Evolutionary conservation across 352 stramenopile genomes (phyloP).

Genomic region (Pythium coloratum): DNA sequence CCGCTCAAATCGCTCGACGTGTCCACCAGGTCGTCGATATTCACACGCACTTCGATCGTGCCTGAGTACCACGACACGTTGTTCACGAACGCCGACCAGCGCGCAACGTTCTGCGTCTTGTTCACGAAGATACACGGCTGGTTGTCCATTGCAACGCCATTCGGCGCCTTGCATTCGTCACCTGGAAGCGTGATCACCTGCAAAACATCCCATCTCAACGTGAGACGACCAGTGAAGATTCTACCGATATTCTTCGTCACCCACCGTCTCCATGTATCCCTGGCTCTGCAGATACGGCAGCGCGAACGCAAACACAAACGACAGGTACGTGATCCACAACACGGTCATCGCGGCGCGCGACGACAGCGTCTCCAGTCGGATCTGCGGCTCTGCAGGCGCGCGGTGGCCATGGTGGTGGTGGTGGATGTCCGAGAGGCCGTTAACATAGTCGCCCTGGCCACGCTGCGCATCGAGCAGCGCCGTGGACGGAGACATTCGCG

Average conservation of each 20-base stretch:
- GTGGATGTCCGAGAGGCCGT: background rate
- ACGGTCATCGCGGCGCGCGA: constrained; percentile 71
- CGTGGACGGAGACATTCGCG: constrained; percentile 45
- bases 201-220: background rate
- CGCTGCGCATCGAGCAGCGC: constrained; percentile 26
- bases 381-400: constrained; percentile 40
- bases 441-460: background rate
- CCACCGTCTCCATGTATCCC: constrained; percentile 68
- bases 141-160: constrained; percentile 12
- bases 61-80: constrained; percentile 74
- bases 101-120: constrained; percentile 42
- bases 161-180: constrained; percentile 36
- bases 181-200: constrained; percentile 59
- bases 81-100: constrained; percentile 65
- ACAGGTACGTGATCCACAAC: constrained; percentile 75
- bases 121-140: constrained; percentile 77
- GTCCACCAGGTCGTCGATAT: constrained; percentile 52
- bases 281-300: constrained; percentile 78
- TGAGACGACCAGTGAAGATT: background rate
- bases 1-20: constrained; percentile 23
- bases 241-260: constrained; percentile 7
- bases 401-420: constrained; percentile 11
- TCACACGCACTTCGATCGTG: constrained; percentile 58
- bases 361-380: constrained; percentile 80
- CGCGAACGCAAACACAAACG: constrained; percentile 65